Evolutionary conservation across 257 asterid species (phyloP), one percentile per base, ranked within the genome.

Genomic region (Nicotiana noctiflora): DNA sequence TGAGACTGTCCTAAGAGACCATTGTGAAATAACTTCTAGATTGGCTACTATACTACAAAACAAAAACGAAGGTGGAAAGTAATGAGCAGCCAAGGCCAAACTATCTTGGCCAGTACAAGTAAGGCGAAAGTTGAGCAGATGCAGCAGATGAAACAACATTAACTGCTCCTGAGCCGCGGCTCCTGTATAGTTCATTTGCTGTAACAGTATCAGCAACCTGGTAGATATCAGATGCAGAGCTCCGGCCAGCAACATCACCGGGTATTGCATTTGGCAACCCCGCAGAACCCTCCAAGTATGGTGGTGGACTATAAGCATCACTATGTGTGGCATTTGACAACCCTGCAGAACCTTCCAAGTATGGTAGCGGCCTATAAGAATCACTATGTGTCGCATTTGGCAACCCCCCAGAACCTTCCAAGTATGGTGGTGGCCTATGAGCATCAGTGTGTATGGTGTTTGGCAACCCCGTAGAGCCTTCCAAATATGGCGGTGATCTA

Each of bases 131-230:
- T 78, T 88, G 90, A 37, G 86, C 60, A 68, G 56, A 67, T 10
- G 55, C 18, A 67, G 32, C 56, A 40, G 77, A 40, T 63, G 93
- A 83, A 82, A 60, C 72, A 12, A 83, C 79, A 72, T 86, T 83
- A 23, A 56, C 89, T 25, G 79, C 4, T 18, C 80, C 86, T 55
- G 84, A 59, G 62, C 80, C 67, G 12, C 75, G 63, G 64, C 62
- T 34, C 37, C 77, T 76, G 79, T 89, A 86, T 14, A 88, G 32
- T 51, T 88, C 93, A 8, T 75, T 87, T 27, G 91, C 92, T 8
- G 12, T 19, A 7, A 79, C 86, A 18, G 89, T 27, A 87, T 91
- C 98, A 17, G 90, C 95, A 89, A 90, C 89, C 80, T 89, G 97
- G 82, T 94, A 92, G 21, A 90, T 87, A 86, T 92, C 90, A 83